These are phyloP conservation scores for Blastobotrys serpentis DNA, from an alignment of 1,139 yeast species.

Conservation along the genomic window DNA sequence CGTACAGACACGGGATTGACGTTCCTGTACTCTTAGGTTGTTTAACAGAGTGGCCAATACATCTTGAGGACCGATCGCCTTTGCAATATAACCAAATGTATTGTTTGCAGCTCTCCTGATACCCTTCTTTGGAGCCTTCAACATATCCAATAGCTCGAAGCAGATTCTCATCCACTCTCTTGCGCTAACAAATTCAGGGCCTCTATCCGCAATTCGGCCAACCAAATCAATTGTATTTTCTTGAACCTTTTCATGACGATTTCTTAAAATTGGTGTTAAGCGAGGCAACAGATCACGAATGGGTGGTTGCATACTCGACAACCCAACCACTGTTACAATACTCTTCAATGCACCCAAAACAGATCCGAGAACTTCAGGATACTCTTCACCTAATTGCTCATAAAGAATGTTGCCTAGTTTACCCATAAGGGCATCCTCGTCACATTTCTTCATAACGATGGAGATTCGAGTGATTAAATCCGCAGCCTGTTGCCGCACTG, in stretches of 20 bases:
- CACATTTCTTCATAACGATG: conserved; percentile 65
- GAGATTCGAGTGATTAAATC: conserved; percentile 70
- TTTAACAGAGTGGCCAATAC: conserved; percentile 81
- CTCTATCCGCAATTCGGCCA: conserved; percentile 78
- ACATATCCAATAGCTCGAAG: conserved; percentile 83
- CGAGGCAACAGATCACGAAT: conserved; percentile 81
- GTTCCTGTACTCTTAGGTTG: conserved; percentile 87
- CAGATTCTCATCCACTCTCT: conserved; percentile 98
- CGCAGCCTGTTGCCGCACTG: conserved; percentile 82
- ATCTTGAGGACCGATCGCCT: conserved; percentile 95
- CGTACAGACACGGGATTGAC: conserved; percentile 94
- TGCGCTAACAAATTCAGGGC: conserved; percentile 85
- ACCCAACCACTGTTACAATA: conserved; percentile 52
- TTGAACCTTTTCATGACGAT: conserved; percentile 89
- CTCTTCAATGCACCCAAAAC: conserved; percentile 67
- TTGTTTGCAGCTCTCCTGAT: conserved; percentile 84
- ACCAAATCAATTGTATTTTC: conserved; percentile 77
- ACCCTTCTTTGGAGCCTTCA: conserved; percentile 77
- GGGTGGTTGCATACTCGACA: conserved; percentile 74
- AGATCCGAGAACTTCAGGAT: conserved; percentile 91
- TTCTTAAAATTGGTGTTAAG: conserved; percentile 85
- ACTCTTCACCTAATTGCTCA: conserved; percentile 93
- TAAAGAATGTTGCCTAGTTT: conserved; percentile 75
- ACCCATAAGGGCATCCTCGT: conserved; percentile 59
- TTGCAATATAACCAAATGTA: conserved; percentile 89